Evolutionary conservation across 129 eudicot genomes (phyloP).

Genomic region (Centella asiatica): DNA sequence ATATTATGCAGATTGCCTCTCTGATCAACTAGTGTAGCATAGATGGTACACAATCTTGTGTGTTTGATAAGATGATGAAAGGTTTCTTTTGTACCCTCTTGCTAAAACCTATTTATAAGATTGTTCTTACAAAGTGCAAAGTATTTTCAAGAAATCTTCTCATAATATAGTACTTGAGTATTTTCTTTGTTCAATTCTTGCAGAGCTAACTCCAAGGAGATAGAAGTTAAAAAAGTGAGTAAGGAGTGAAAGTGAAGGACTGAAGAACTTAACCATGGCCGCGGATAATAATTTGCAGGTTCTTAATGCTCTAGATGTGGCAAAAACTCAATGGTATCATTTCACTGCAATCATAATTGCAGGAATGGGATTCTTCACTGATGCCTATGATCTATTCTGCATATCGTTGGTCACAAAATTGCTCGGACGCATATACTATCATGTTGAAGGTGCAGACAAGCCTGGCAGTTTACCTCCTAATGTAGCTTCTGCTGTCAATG

Average conservation of each 20-base stretch:
- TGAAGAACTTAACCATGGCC: not conserved
- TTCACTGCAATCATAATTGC: slow-evolving; percentile 60
- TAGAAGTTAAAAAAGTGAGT: not conserved
- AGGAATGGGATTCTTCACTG: slow-evolving; percentile 63
- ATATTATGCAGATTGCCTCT: no score
- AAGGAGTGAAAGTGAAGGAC: not conserved
- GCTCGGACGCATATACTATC: slow-evolving; percentile 43
- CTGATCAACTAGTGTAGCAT: no score
- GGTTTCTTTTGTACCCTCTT: no score
- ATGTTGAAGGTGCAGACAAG: slow-evolving; percentile 30
- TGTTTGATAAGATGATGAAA: no score
- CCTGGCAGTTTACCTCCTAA: slow-evolving; percentile 52
- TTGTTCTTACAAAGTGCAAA: no score
- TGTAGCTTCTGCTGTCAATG: slow-evolving; percentile 47
- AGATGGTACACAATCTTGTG: no score
- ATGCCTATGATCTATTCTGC: slow-evolving; percentile 55
- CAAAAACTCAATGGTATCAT: slow-evolving; percentile 62
- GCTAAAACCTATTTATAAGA: no score
- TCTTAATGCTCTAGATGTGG: slow-evolving; percentile 46
- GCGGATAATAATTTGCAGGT: slow-evolving; percentile 29
- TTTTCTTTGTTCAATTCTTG: not conserved
- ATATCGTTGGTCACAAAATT: slow-evolving; percentile 52
- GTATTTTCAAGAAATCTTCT: not conserved
- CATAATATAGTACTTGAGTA: not conserved
- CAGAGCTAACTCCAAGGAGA: slow-evolving; percentile 3